Evolutionary conservation across 2,329 filamentous ascomycete genomes (phyloP).

Genomic region (Cladophialophora immunda): DNA sequence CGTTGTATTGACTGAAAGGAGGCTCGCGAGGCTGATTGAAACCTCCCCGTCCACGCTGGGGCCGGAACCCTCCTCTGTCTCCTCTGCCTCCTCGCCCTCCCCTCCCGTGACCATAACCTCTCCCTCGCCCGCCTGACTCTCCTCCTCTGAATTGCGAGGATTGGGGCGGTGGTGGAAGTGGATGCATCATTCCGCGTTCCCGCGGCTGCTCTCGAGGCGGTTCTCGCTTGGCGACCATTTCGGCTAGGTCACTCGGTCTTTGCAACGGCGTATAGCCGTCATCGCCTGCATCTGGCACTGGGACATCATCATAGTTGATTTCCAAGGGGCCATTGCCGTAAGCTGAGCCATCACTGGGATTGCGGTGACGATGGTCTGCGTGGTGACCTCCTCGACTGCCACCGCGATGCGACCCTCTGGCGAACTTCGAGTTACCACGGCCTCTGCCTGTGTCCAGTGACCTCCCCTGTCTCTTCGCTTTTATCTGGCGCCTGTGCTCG

Average conservation of each 20-base stretch:
- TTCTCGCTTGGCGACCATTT: slow-evolving; percentile 54
- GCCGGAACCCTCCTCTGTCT: slow-evolving; percentile 31
- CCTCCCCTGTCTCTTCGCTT: slow-evolving; percentile 70
- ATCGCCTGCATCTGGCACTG: slow-evolving; percentile 53
- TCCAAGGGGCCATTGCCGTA: slow-evolving; percentile 50
- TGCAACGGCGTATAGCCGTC: slow-evolving; percentile 73
- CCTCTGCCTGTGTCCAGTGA: slow-evolving; percentile 55
- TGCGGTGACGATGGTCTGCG: slow-evolving; percentile 6
- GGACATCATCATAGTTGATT: slow-evolving; percentile 72
- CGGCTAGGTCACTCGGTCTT: slow-evolving; percentile 70
- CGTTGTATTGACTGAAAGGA: slow-evolving; percentile 37
- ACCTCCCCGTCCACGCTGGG: slow-evolving; percentile 43
- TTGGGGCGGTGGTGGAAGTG: slow-evolving; percentile 32
- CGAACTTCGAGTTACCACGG: slow-evolving; percentile 44
- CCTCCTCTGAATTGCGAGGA: slow-evolving; percentile 42
- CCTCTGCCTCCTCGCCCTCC: slow-evolving; percentile 44
- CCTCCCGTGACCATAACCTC: slow-evolving; percentile 43
- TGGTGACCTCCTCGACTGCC: slow-evolving; percentile 27
- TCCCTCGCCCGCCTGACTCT: slow-evolving; percentile 51
- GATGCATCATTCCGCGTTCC: slow-evolving; percentile 18
- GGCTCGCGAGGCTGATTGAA: slow-evolving; percentile 36
- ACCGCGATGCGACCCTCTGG: slow-evolving; percentile 31
- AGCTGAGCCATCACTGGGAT: slow-evolving; percentile 22
- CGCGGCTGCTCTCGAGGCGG: slow-evolving; percentile 31
- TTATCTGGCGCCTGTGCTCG: slow-evolving; percentile 75